A percentile compares a stretch with the other conserved stretches of the same genome.
Evolutionary conservation across 169 alveolate species (phyloP).

Genomic region (Eimeria sp.): DNA sequence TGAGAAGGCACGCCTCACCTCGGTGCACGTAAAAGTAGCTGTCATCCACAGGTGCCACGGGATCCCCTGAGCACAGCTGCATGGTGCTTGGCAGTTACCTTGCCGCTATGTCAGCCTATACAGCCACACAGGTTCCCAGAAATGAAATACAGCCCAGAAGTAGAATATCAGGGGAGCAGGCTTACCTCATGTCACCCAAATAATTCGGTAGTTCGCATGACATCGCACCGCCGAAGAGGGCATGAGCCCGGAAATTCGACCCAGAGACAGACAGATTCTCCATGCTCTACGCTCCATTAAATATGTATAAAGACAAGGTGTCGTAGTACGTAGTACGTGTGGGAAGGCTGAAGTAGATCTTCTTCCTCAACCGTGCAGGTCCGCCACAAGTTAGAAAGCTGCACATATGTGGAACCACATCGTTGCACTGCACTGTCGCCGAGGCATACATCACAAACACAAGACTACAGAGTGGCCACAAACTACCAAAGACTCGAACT

Average conservation of each 20-base stretch:
- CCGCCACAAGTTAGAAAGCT: background rate
- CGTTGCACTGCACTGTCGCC: background rate
- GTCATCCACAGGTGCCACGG: background rate
- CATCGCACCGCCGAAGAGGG: slow-evolving; percentile 77
- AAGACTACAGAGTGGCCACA: background rate
- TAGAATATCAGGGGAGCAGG: too few relatives aligned
- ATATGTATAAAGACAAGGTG: background rate
- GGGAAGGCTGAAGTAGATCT: background rate
- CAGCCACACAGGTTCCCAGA: background rate
- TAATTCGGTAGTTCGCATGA: slow-evolving; percentile 18
- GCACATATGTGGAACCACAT: background rate
- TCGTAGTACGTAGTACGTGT: background rate
- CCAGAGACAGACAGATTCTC: slow-evolving; percentile 25
- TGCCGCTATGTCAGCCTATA: background rate
- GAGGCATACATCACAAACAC: background rate
- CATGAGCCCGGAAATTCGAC: background rate
- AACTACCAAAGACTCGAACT: background rate
- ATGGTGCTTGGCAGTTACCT: background rate
- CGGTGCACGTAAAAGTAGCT: background rate
- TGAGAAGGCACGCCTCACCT: slow-evolving; percentile 11
- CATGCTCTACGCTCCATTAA: background rate
- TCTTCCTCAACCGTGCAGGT: background rate
- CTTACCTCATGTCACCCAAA: slow-evolving; percentile 64
- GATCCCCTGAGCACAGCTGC: background rate
- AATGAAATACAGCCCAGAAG: background rate